A percentile compares a stretch with the other conserved stretches of the same genome.
These are phyloP conservation scores for Hylodesmum podocarpum DNA, from an alignment of 306 rosid species.

Conservation along the genomic window DNA sequence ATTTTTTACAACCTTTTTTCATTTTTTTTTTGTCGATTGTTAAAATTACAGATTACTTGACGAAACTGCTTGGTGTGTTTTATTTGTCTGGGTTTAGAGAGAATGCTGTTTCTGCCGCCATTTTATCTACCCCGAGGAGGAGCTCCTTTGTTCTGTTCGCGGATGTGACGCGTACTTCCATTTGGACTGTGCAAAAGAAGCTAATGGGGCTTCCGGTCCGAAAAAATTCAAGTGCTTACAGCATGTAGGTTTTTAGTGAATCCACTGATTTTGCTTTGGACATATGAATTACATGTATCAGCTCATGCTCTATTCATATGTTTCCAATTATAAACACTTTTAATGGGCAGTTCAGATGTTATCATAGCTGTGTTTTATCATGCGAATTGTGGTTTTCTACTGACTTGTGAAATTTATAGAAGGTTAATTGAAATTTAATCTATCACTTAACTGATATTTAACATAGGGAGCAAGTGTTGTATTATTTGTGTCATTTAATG, in stretches of 20 bases:
- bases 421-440: not conserved
- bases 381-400: not conserved
- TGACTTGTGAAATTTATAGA: not conserved
- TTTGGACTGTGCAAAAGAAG: constrained; percentile 57
- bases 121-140: constrained; percentile 52
- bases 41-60: not conserved
- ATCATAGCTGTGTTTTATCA: not conserved
- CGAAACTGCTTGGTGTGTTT: not conserved
- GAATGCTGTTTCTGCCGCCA: constrained; percentile 58
- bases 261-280: not conserved
- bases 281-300: not conserved
- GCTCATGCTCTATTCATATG: not conserved
- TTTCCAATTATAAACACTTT: not conserved
- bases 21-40: not conserved
- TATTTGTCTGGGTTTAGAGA: constrained; percentile 41
- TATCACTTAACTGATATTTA: not conserved
- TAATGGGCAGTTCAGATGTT: not conserved
- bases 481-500: not conserved
- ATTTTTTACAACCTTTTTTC: not conserved
- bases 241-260: constrained; percentile 56
- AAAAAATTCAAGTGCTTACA: constrained; percentile 87
- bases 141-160: constrained; percentile 64
- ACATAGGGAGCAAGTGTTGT: not conserved
- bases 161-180: constrained; percentile 69
- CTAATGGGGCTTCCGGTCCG: constrained; percentile 37